Base-by-base conservation (phyloP, 2,329 filamentous ascomycete species). In the Colletotrichum tropicale region DNA sequence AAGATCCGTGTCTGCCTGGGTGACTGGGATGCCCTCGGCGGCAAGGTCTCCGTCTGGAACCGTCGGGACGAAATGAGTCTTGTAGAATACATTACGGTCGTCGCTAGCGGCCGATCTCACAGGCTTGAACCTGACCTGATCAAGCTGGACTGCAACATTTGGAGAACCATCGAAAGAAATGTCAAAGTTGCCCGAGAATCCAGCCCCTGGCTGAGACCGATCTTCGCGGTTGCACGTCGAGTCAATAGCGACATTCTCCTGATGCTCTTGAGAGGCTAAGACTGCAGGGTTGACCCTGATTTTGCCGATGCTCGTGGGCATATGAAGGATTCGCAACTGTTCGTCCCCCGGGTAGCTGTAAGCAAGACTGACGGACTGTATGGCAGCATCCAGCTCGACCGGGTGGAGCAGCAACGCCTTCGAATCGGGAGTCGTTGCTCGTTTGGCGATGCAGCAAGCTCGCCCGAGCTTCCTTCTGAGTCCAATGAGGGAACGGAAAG, bases 361-460 rank as follows among this genome's bases (percentile, higher is more conserved):
- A 2, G 84, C 83, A 4, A 81, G 73, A 6, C 85, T 78, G 28
- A 81, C 71, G 3, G 80, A 72, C 66, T 87, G 85, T 66, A 87
- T 81, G 1, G 82, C 81, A 0, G 79, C 78, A 62, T 86, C 85
- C 0, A 87, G 76, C 3, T 79, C 73, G 0, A 76, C 81, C 0
- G 85, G 84, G 55, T 86, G 84, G 10, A 70, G 15, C 4, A 52
- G 32, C 18, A 70, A 38, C 21, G 6, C 38, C 10, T 70, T 28
- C 1, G 1, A 85, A 73, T 8, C 82, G 67, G 48, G 76, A 70
- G 36, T 71, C 21, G 43, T n/a, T 5, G 61, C 15, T 26, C 48
- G 18, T 43, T 60, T 18, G 32, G 60, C 60, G 9, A 70, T 3
- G 1, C 69, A 38, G 24, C 38, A 71, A 6, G 69, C 60, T 18